Percentiles rank a stretch among this genome's conserved stretches.
phyloP scores from a whole-genome alignment of 371 early-diverging fungal species.

The Rhizopus delemar region DNA sequence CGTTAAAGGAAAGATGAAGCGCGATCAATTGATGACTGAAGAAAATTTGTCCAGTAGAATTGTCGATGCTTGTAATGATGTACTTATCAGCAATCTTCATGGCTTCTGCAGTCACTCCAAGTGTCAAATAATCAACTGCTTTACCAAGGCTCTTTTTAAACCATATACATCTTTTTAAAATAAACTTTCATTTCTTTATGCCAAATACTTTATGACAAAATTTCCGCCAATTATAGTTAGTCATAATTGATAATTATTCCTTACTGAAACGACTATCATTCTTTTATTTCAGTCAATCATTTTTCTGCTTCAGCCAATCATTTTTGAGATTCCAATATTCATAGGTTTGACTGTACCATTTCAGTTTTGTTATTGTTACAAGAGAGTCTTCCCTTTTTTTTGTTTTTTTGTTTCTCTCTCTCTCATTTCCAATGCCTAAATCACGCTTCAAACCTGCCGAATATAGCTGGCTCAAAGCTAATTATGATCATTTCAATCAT shows the following conservation, averaged over 20 bases:
- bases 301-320: too few species aligned
- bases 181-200: slow-evolving; percentile 17
- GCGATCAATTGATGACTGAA: slow-evolving; percentile 12
- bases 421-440: too few species aligned
- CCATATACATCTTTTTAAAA: not conserved
- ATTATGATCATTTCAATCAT: too few species aligned
- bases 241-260: not conserved
- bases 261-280: not conserved
- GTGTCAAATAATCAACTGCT: slow-evolving; percentile 6
- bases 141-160: not conserved
- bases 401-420: too few species aligned
- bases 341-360: not conserved
- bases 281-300: not conserved
- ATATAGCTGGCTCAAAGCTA: too few species aligned
- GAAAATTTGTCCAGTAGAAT: slow-evolving; percentile 10
- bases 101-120: slow-evolving; percentile 13
- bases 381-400: too few species aligned
- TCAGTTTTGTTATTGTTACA: too few species aligned
- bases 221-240: slow-evolving; percentile 18
- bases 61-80: slow-evolving; percentile 13
- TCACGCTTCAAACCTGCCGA: too few species aligned
- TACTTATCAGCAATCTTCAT: slow-evolving; percentile 8
- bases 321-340: not conserved
- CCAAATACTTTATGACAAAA: slow-evolving; percentile 23
- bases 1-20: slow-evolving; percentile 13